Evolutionary conservation across 345 rosid species (phyloP).

Genomic region (Melastoma malabathricum): DNA sequence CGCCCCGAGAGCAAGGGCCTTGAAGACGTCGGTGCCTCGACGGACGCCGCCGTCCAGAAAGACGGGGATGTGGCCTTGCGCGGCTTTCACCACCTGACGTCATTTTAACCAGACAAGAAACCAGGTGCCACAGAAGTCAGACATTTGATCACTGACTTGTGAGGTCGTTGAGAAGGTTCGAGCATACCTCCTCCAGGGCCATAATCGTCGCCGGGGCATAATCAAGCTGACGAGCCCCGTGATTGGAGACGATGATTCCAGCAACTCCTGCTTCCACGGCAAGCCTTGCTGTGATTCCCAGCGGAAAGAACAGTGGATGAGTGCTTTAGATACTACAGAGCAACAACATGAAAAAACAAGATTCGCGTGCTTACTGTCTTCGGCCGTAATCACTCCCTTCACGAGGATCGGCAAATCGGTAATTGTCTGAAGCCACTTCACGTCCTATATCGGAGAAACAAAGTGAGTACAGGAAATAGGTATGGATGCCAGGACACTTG

Average conservation of each 20-base stretch:
- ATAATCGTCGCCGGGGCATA: conserved; percentile 68
- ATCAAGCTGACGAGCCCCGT: conserved; percentile 97
- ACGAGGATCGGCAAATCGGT: conserved; percentile 83
- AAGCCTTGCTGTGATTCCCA: conserved; percentile 42
- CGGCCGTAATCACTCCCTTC: conserved; percentile 87
- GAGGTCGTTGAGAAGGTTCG: too few relatives aligned
- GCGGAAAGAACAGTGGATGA: not conserved
- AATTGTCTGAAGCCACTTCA: conserved; percentile 85
- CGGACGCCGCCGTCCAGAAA: conserved; percentile 94
- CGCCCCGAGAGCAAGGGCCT: conserved; percentile 95
- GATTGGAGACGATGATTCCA: conserved; percentile 88
- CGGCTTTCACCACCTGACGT: conserved; percentile 73
- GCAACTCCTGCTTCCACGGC: conserved; percentile 68
- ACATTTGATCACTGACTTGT: too few relatives aligned
- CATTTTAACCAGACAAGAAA: too few relatives aligned
- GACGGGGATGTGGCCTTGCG: conserved; percentile 72
- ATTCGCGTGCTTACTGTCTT: conserved; percentile 57
- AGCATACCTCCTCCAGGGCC: conserved; percentile 75
- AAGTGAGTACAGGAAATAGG: too few relatives aligned
- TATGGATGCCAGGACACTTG: too few relatives aligned
- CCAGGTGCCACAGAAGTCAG: too few relatives aligned
- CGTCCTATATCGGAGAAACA: conserved; percentile 31
- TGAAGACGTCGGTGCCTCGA: conserved; percentile 96
- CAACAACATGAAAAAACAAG: not conserved
- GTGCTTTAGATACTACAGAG: too few relatives aligned